phyloP scores from a whole-genome alignment of 306 rosid species.

The Cyamopsis tetragonoloba region DNA sequence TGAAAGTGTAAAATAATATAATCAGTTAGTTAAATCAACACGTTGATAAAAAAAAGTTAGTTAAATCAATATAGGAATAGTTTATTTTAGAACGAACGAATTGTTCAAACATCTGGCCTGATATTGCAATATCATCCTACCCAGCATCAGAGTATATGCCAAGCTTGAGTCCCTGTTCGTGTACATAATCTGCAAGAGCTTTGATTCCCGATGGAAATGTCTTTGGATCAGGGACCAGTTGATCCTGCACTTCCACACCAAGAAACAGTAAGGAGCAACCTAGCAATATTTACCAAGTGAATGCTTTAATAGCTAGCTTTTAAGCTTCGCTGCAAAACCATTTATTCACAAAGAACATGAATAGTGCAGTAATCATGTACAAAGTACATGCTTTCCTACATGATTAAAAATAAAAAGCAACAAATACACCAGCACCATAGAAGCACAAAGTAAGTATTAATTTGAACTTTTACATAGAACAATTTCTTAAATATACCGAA shows the following conservation, averaged over 20 bases:
- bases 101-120: constrained; percentile 19
- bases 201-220: constrained; percentile 92
- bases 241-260: constrained; percentile 52
- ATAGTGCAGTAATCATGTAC: not conserved
- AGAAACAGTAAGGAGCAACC: constrained; percentile 26
- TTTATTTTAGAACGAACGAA: constrained; percentile 7
- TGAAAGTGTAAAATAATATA: constrained; percentile 19
- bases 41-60: too few relatives aligned
- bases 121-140: constrained; percentile 44
- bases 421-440: not conserved
- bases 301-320: not conserved
- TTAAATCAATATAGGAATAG: constrained; percentile 5
- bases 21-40: constrained; percentile 19
- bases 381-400: constrained; percentile 3
- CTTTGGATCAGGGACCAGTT: constrained; percentile 63
- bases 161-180: constrained; percentile 81
- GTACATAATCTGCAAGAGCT: constrained; percentile 83
- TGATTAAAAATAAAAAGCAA: constrained; percentile 3
- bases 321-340: constrained; percentile 8
- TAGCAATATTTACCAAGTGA: constrained; percentile 5
- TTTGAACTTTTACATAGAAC: not conserved
- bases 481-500: not conserved
- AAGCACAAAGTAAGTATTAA: not conserved
- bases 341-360: constrained; percentile 16
- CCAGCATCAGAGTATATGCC: constrained; percentile 99